These are phyloP conservation scores for Spencermartinsiella ligniputridi DNA, from an alignment of 1,139 yeast species.

Conservation along the genomic window DNA sequence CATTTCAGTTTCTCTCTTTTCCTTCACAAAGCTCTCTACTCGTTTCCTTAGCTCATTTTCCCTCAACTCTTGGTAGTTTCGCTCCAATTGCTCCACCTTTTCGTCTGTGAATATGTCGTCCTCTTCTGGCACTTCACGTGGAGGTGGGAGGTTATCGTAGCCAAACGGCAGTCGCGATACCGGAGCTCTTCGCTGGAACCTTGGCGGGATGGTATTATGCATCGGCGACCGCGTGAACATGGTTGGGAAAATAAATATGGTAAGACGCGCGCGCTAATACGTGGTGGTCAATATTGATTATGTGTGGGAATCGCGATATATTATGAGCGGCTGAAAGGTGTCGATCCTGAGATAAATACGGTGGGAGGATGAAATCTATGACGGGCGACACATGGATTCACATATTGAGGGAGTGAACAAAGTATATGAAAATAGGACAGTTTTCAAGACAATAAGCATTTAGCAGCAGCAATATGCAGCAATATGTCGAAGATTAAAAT, in stretches of 20 bases:
- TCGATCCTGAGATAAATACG: no score
- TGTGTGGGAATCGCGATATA: no score
- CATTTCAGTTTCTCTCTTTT: neutral
- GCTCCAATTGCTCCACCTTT: neutral
- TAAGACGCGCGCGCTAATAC: no score
- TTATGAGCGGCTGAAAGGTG: no score
- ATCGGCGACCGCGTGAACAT: slow-evolving; percentile 3
- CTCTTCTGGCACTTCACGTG: neutral
- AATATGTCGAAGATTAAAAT: no score
- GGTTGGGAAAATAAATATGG: neutral
- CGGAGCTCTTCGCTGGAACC: neutral
- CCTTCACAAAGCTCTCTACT: neutral
- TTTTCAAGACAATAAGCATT: no score
- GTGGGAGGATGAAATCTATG: no score
- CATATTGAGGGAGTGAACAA: no score
- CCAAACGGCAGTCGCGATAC: neutral
- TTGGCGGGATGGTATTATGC: neutral
- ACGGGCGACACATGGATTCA: no score
- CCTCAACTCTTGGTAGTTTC: neutral
- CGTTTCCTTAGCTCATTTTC: neutral
- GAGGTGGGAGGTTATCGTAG: neutral
- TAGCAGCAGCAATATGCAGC: no score
- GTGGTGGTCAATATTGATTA: no score
- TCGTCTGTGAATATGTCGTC: neutral
- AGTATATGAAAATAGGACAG: no score